These are phyloP conservation scores for Thelephora terrestris DNA, from an alignment of 1,284 basidiomycete species.

Conservation along the genomic window DNA sequence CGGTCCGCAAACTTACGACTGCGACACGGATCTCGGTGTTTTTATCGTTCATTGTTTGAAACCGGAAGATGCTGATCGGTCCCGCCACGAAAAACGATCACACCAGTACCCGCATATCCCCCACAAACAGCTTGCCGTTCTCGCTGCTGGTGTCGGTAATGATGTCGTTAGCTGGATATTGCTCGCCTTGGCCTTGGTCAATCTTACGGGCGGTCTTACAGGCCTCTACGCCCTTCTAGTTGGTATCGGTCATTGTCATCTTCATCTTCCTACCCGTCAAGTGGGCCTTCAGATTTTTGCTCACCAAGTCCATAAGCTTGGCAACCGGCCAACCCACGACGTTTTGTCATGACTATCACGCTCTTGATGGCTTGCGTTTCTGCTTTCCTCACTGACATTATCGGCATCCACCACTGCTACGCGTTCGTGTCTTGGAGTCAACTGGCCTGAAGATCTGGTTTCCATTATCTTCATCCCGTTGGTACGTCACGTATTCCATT, in stretches of 20 bases:
- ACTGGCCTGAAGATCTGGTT: constrained; percentile 73
- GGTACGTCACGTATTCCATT: constrained; percentile 30
- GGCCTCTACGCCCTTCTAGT: constrained; percentile 57
- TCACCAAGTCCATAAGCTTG: constrained; percentile 61
- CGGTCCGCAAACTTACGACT: no score
- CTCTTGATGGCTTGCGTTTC: constrained; percentile 69
- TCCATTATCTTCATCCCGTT: constrained; percentile 74
- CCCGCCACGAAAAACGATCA: no score
- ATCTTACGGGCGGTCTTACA: constrained; percentile 39
- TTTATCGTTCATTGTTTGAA: no score
- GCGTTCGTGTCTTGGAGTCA: neutral
- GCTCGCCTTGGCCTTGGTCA: constrained; percentile 55
- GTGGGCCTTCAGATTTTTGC: constrained; percentile 58
- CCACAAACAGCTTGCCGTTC: no score
- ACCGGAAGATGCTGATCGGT: no score
- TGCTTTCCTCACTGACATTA: constrained; percentile 84
- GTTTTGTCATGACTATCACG: constrained; percentile 70
- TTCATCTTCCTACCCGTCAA: constrained; percentile 58
- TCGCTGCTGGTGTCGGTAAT: constrained; percentile 65
- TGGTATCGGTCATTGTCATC: constrained; percentile 44
- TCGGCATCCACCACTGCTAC: constrained; percentile 46
- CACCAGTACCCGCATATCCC: no score
- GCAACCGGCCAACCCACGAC: constrained; percentile 67
- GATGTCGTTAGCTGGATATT: constrained; percentile 43
- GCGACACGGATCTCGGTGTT: no score